phyloP scores from a whole-genome alignment of 352 stramenopile species.

The Globisporangium apiculatum region DNA sequence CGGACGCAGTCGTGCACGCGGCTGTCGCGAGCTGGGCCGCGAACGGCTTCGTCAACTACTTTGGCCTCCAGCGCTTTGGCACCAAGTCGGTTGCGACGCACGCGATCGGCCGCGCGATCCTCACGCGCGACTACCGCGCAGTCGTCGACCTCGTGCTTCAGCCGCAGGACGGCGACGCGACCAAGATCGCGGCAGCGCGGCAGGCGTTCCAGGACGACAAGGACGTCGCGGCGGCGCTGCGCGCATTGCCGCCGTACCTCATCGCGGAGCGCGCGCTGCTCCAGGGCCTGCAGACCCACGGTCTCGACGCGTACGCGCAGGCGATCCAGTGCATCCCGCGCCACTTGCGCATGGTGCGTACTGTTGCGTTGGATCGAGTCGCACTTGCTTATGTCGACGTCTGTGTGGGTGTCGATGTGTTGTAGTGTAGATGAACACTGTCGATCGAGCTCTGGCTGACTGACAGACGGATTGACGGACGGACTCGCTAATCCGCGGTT shows the following conservation, averaged over 20 bases:
- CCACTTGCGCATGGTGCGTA: constrained; percentile 71
- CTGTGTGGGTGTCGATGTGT: background rate
- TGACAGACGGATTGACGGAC: background rate
- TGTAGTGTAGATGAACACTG: background rate
- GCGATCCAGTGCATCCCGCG: constrained; percentile 76
- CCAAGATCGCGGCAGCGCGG: constrained; percentile 63
- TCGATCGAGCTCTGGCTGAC: background rate
- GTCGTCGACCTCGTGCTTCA: constrained; percentile 90
- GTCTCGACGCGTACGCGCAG: constrained; percentile 42
- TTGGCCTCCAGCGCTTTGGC: constrained; percentile 95
- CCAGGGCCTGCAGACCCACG: constrained; percentile 50
- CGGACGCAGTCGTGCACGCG: constrained; percentile 49
- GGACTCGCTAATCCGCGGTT: background rate
- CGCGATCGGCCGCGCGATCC: constrained; percentile 89
- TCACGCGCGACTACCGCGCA: constrained; percentile 89
- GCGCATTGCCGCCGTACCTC: constrained; percentile 68
- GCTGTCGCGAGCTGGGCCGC: constrained; percentile 66
- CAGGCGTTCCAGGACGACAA: constrained; percentile 56
- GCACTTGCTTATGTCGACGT: too few relatives aligned
- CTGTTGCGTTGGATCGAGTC: background rate
- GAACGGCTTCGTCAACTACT: constrained; percentile 97
- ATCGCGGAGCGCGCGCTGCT: constrained; percentile 73
- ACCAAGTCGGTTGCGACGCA: constrained; percentile 85
- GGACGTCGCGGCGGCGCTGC: constrained; percentile 47
- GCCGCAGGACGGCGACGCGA: constrained; percentile 68